Percentiles rank a stretch among this genome's conserved stretches.
Conservation (phyloP, 768 basidiomycete species). For the Lactarius indigo region DNA sequence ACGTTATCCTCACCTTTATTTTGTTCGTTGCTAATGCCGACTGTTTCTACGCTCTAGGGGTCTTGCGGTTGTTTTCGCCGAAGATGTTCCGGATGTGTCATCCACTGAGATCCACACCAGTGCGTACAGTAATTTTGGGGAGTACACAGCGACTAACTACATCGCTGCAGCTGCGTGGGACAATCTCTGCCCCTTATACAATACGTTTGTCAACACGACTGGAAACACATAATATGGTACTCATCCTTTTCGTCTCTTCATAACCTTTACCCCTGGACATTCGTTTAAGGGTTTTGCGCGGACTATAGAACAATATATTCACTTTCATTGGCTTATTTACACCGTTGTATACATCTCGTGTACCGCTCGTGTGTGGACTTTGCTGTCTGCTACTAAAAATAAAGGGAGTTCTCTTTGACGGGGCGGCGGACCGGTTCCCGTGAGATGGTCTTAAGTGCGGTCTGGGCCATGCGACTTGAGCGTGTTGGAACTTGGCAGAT, state of each 20-base stretch:
- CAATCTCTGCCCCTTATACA: slow-evolving; percentile 18
- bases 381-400: background rate
- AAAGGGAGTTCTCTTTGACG: background rate
- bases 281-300: background rate
- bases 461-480: no score
- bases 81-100: slow-evolving; percentile 18
- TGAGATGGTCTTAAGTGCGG: no score
- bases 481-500: background rate
- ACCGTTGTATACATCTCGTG: background rate
- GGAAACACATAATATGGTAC: background rate
- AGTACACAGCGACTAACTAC: background rate
- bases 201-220: slow-evolving; percentile 1
- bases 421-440: background rate
- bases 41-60: slow-evolving; percentile 5
- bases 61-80: slow-evolving; percentile 24
- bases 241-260: background rate
- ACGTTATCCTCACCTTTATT: background rate
- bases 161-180: slow-evolving; percentile 15
- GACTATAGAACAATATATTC: background rate
- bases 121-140: background rate
- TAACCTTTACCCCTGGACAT: background rate
- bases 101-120: background rate
- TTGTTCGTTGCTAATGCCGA: background rate
- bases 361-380: background rate
- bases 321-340: background rate